Base-by-base conservation (phyloP, 2,329 filamentous ascomycete species). In the Phialocephala sp. region DNA sequence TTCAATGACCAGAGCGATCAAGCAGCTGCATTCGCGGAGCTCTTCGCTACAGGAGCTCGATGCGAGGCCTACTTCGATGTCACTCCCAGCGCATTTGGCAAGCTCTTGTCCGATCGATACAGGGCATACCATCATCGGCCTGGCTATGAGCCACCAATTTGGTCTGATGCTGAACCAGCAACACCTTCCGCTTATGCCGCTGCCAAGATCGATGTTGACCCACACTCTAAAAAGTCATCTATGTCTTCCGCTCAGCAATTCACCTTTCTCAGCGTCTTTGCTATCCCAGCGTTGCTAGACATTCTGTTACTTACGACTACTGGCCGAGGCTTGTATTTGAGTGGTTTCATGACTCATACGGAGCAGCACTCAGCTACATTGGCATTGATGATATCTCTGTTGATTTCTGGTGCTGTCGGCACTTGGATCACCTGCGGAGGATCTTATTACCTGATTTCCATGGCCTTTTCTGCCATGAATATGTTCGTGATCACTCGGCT, bases 11-110 rank as follows among this genome's bases (percentile, higher is more conserved):
- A 87, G 64, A 80, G 85, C 2, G 87, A 89, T 63, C 87, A 89
- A 74, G 87, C 87, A 8, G 87, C 86, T 32, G 85, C 86, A 8
- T 89, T 89, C 70, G 83, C 87, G 0, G 87, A 89, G 71, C 82
- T 87, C 0, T 89, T 87, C 76, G 86, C 86, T 0, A 79, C 88
- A 2, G 87, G 87, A 1, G 88, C 87, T 6, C 84, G 86, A 64
- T 89, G 87, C 71, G 85, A 89, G 66, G 81, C 84, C 1, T 89
- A 88, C 72, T 87, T 89, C 65, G 85, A 87, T 66, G 80, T 88
- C 41, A 73, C 78, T 0, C 83, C 83, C 2, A 81, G 80, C 37
- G 78, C 78, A 5, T 77, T 85, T 58, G 83, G 83, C 45, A 80
- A 80, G 63, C 63, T 72, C 27, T 66, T 72, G 50, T 71, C 65